Evolutionary conservation across 2,329 filamentous ascomycete species (phyloP).

Genomic region (Xylaria hypoxylon): DNA sequence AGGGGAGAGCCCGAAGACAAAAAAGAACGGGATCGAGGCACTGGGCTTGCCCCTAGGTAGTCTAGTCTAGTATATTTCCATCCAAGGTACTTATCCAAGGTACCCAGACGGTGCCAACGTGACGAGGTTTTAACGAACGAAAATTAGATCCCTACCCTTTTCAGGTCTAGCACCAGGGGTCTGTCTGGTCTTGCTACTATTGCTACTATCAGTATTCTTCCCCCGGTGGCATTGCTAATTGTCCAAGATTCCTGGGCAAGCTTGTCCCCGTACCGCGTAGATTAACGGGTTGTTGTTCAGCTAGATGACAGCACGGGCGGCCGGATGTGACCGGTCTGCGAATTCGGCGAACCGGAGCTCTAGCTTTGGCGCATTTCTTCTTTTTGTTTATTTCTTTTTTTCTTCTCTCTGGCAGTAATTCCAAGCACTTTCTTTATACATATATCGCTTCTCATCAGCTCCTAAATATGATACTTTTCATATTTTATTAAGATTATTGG

Average conservation of each 20-base stretch:
- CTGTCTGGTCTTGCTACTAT: neutral
- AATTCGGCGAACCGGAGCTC: conserved; percentile 37
- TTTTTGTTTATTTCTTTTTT: neutral
- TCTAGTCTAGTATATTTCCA: conserved; percentile 1
- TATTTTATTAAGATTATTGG: neutral
- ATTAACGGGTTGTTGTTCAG: neutral
- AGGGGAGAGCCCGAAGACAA: conserved; percentile 3
- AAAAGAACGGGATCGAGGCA: conserved; percentile 1
- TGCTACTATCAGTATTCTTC: neutral
- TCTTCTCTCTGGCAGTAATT: neutral
- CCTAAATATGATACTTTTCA: neutral
- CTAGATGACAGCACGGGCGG: conserved; percentile 16
- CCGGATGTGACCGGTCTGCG: conserved; percentile 31
- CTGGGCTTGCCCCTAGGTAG: neutral
- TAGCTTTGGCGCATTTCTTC: conserved; percentile 17
- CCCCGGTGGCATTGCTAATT: neutral
- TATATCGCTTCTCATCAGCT: neutral
- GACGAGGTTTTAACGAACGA: neutral
- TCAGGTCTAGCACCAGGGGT: neutral
- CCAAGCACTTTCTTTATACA: neutral
- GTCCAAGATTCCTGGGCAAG: conserved; percentile 5
- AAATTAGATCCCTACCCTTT: neutral
- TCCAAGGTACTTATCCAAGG: no score
- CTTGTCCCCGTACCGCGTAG: neutral
- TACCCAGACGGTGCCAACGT: neutral